Base-by-base conservation (phyloP, 2,329 filamentous ascomycete genomes). In the Paracoccidioides brasiliensis region DNA sequence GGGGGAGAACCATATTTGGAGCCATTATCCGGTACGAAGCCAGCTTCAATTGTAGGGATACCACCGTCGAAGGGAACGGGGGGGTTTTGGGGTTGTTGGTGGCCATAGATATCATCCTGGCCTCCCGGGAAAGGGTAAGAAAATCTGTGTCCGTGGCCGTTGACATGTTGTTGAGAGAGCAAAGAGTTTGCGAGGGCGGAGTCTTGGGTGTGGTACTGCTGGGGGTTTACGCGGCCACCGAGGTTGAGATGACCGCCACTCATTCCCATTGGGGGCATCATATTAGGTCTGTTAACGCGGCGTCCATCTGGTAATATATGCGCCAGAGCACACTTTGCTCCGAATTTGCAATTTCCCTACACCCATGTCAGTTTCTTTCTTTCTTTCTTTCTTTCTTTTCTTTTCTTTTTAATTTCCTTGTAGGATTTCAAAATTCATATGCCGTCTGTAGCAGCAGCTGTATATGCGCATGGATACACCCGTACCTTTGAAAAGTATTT, bases 401-500 rank as follows among this genome's bases (percentile, higher is more conserved):
- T n/a, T n/a, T n/a, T n/a, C n/a, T n/a, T n/a, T n/a, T n/a, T n/a
- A n/a, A n/a, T n/a, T n/a, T n/a, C n/a, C n/a, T n/a, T n/a, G n/a
- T n/a, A n/a, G n/a, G n/a, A 49, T 54, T n/a, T 9, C 45, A 41
- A 10, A 6, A 12, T 40, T 52, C 37, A 53, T 54, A 51, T n/a
- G 40, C 3, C 22, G 46, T 28, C 10, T 41, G 30, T 28, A 40
- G 12, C 28, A 12, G 14, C 54, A 5, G 12, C 6, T 2, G 30
- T 6, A 33, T 12, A 50, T 32, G 37, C 7, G 35, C 38, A 45
- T 45, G 28, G 49, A 51, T 22, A 53, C 22, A 48, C 70, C n/a
- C n/a, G 64, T 76, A 95, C 90, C 85, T 97, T 98, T 67, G 90
- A 87, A 71, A 97, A 98, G 75, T 97, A 98, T 74, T 97, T 98